A percentile compares a stretch with the other conserved stretches of the same genome.
phyloP scores from a whole-genome alignment of 208 protist genomes.

The Histomonas meleagridis region DNA sequence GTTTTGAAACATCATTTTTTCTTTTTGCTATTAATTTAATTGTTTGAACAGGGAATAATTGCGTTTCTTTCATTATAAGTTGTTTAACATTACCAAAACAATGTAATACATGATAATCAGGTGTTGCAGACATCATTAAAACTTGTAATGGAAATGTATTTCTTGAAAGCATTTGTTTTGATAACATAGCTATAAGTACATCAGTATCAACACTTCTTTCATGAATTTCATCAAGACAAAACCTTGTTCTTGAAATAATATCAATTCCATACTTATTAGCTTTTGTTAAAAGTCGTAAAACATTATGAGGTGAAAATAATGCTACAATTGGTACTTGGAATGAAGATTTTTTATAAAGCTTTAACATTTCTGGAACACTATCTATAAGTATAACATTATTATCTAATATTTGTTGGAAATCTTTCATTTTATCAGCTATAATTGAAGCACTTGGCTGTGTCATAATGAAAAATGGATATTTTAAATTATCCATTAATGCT shows the following conservation, averaged over 20 bases:
- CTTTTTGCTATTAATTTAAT: too few relatives aligned
- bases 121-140: not conserved
- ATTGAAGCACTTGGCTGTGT: not conserved
- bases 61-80: too few relatives aligned
- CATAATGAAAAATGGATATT: constrained; percentile 12
- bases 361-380: too few relatives aligned
- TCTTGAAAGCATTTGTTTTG: not conserved
- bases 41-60: too few relatives aligned
- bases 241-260: not conserved
- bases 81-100: too few relatives aligned
- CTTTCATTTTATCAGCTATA: not conserved
- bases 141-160: not conserved
- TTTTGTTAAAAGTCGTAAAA: not conserved
- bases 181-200: not conserved
- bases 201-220: not conserved
- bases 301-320: not conserved
- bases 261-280: not conserved
- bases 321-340: not conserved
- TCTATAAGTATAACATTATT: not conserved
- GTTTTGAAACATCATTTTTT: too few relatives aligned
- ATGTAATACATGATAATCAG: not conserved
- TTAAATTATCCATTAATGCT: not conserved
- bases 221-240: constrained; percentile 4
- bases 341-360: not conserved
- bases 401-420: not conserved